Conservation (phyloP, 225 moss, liverwort and hornwort species). For the Rhytidiadelphus loreus region DNA sequence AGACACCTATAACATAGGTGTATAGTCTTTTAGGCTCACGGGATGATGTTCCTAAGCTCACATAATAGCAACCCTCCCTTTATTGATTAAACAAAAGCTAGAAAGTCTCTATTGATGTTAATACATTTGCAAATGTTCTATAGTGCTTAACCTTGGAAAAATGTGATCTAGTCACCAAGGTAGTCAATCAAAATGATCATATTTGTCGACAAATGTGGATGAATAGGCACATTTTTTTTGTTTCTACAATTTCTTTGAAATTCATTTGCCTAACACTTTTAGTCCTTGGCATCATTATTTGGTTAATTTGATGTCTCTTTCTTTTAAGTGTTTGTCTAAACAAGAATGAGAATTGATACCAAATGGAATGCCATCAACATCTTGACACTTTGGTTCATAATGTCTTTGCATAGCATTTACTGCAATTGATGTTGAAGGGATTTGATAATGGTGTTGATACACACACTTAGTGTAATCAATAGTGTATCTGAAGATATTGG, state of each 20-base stretch:
- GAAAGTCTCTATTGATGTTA: background rate
- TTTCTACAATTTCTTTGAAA: background rate
- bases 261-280: background rate
- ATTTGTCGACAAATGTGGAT: rapidly evolving
- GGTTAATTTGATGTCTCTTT: background rate
- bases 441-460: background rate
- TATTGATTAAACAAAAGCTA: too few relatives aligned
- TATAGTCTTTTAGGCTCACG: too few relatives aligned
- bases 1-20: too few relatives aligned
- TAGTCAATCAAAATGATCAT: background rate
- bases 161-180: rapidly evolving
- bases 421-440: background rate
- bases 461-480: background rate
- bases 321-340: background rate
- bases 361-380: background rate
- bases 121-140: background rate
- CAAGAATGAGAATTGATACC: rapidly evolving
- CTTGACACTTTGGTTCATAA: background rate
- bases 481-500: background rate
- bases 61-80: too few relatives aligned
- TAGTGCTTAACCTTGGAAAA: background rate
- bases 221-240: background rate
- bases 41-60: too few relatives aligned
- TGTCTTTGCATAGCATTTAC: background rate
- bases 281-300: rapidly evolving